These are phyloP conservation scores for Yamadazyma olivae DNA, from an alignment of 805 yeast genomes.

Conservation along the genomic window DNA sequence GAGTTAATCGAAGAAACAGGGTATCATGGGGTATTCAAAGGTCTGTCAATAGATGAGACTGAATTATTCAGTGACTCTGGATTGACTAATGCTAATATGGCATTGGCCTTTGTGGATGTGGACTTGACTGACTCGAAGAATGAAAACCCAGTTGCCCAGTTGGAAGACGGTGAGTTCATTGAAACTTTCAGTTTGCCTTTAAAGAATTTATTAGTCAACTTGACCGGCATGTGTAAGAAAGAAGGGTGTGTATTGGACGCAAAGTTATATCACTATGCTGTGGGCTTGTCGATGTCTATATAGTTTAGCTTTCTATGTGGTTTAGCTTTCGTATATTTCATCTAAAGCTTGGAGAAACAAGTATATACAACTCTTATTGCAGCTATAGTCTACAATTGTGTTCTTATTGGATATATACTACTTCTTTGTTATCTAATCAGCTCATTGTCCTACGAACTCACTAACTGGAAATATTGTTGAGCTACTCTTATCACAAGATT, in stretches of 20 bases:
- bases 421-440: too few relatives aligned
- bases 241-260: slow-evolving; percentile 85
- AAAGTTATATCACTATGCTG: slow-evolving; percentile 80
- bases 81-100: slow-evolving; percentile 80
- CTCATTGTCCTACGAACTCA: too few relatives aligned
- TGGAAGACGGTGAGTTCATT: slow-evolving; percentile 91
- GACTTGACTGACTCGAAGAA: slow-evolving; percentile 70
- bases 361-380: too few relatives aligned
- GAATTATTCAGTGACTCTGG: slow-evolving; percentile 76
- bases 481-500: too few relatives aligned
- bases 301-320: too few relatives aligned
- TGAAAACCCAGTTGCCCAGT: slow-evolving; percentile 61
- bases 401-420: too few relatives aligned
- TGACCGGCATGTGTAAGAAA: slow-evolving; percentile 45
- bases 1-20: slow-evolving; percentile 95
- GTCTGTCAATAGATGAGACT: slow-evolving; percentile 22
- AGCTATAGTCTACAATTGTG: too few relatives aligned
- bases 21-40: slow-evolving; percentile 61
- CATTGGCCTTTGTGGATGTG: slow-evolving; percentile 72
- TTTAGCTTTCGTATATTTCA: too few relatives aligned
- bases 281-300: slow-evolving; percentile 48
- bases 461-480: too few relatives aligned
- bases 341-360: too few relatives aligned
- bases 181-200: slow-evolving; percentile 81
- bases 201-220: slow-evolving; percentile 48